Evolutionary conservation across 2,329 filamentous ascomycete species (phyloP).

Genomic region (Xylaria sp.): DNA sequence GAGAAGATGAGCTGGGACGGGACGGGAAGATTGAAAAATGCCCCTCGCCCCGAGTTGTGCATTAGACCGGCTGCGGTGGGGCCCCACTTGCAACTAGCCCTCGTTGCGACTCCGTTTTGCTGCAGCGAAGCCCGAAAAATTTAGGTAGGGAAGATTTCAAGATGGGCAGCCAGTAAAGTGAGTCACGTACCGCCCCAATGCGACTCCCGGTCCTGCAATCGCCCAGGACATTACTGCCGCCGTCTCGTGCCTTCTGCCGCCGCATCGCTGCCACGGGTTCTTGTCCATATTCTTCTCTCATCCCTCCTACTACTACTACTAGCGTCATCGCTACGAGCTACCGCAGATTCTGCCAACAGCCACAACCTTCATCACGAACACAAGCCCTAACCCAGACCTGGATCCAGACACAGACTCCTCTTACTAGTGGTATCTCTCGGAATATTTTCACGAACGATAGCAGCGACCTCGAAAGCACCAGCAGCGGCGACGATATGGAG

Average conservation of each 20-base stretch:
- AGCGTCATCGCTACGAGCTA: not conserved
- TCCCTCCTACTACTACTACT: not conserved
- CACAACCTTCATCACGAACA: not conserved
- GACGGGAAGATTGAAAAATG: constrained; percentile 17
- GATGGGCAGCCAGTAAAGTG: constrained; percentile 35
- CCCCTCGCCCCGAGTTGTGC: constrained; percentile 38
- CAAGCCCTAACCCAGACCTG: not conserved
- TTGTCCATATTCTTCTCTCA: not conserved
- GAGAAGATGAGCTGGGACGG: not conserved
- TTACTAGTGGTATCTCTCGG: not conserved
- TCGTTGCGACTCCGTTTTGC: constrained; percentile 25
- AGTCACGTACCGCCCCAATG: constrained; percentile 38
- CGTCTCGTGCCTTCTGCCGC: constrained; percentile 17
- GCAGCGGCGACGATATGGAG: constrained; percentile 14
- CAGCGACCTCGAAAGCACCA: not conserved
- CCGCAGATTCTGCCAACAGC: constrained; percentile 5
- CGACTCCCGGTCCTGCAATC: constrained; percentile 31
- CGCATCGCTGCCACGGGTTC: not conserved
- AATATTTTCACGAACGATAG: not conserved
- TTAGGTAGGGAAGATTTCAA: constrained; percentile 28
- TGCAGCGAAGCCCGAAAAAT: constrained; percentile 30
- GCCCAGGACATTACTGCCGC: constrained; percentile 21
- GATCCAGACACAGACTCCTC: not conserved
- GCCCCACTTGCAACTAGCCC: constrained; percentile 35
- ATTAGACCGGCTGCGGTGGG: constrained; percentile 14